Evolutionary conservation across 202 grass and related monocot genomes (phyloP), one percentile per base, ranked within the genome.

Genomic region (Zizania palustris): DNA sequence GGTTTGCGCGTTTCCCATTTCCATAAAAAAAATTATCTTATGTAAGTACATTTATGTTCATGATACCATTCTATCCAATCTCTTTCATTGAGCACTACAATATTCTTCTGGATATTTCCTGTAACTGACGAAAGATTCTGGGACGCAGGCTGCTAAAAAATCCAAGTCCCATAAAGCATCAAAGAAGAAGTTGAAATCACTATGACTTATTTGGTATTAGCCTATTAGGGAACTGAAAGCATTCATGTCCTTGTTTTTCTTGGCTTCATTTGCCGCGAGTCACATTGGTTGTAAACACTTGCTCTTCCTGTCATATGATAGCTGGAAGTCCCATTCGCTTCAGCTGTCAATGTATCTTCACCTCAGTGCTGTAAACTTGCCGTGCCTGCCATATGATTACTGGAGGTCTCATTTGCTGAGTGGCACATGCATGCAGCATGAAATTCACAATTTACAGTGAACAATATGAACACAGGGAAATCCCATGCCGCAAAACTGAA

Each of bases 111-210:
- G 15, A 60, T 71, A 37, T 6, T 35, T 82, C 49, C 13, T 79
- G 4, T 38, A 19, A 51, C 35, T 66, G 50, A 76, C 53, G 42
- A 59, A 59, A 35, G 3, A 41, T 67, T 39, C 36, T 12, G 36
- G 79, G 42, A 72, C 73, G 74, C 84, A 93, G 90, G 73, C 73
- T 21, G 38, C 28, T 45, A 65, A 80, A 59, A 71, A 60, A 8
- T 73, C 50, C 18, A 67, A 74, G 64, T 36, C 44, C 45, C 43
- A 67, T 55, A 74, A 84, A 34, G 38, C 14, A 41, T 79, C n/a
- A 65, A 84, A 84, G 69, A 64, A 69, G 63, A 74, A 22, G 65
- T 33, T 60, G 28, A 60, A 73, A 67, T 76, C 49, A 13, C 13
- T 45, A 66, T 80, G 81, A 67, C 40, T 21, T 36, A 6, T 0